These are phyloP conservation scores for Amesomyces nigricolor DNA, from an alignment of 2,329 filamentous ascomycete species.

Conservation along the genomic window DNA sequence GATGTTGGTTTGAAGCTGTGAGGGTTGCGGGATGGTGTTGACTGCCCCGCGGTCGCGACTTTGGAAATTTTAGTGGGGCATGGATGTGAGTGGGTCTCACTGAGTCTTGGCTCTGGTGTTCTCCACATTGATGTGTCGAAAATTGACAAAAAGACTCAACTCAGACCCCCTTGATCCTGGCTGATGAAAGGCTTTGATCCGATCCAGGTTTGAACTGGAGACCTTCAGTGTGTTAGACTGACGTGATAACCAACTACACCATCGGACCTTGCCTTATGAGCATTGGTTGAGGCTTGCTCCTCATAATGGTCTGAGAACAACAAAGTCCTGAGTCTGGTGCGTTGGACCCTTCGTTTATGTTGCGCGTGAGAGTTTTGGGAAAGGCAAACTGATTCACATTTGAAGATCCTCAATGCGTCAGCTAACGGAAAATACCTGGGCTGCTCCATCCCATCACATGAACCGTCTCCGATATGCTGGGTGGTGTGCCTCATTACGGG, in stretches of 20 bases:
- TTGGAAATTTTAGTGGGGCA: conserved; percentile 21
- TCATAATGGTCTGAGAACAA: not conserved
- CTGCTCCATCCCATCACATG: not conserved
- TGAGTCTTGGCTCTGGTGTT: not conserved
- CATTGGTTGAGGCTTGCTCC: not conserved
- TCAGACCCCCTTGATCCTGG: not conserved
- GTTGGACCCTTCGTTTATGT: too few relatives aligned
- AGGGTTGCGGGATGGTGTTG: too few relatives aligned
- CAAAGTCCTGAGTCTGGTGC: too few relatives aligned
- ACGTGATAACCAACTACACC: conserved; percentile 44
- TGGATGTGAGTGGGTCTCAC: too few relatives aligned
- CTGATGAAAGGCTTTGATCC: conserved; percentile 11
- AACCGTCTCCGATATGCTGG: too few relatives aligned
- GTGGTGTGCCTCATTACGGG: too few relatives aligned
- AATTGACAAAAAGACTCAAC: not conserved
- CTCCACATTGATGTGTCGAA: not conserved
- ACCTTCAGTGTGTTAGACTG: conserved; percentile 40
- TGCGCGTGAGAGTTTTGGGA: too few relatives aligned
- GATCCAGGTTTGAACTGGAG: conserved; percentile 28
- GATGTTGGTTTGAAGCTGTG: too few relatives aligned
- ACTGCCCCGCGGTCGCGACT: conserved; percentile 13
- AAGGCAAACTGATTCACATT: too few relatives aligned
- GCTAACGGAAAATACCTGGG: too few relatives aligned
- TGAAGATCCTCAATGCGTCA: not conserved
- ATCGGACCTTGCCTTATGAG: conserved; percentile 17